These are phyloP conservation scores for Willaertia magna DNA, from an alignment of 208 protist species.

Conservation along the genomic window DNA sequence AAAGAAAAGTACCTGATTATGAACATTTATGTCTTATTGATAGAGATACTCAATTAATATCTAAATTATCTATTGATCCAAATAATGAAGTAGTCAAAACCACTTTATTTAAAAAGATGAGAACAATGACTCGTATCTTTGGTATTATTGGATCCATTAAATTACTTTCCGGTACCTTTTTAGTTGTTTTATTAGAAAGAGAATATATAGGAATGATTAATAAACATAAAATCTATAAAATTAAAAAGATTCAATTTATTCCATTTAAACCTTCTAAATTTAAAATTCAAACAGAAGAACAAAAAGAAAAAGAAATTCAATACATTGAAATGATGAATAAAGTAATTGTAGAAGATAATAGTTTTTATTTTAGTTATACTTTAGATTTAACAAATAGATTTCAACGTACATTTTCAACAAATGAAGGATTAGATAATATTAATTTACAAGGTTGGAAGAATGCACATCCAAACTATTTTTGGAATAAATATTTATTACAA, in stretches of 20 bases:
- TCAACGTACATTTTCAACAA: background rate
- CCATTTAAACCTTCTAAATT: background rate
- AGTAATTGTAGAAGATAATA: background rate
- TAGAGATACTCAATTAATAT: background rate
- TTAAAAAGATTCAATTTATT: constrained; percentile 9
- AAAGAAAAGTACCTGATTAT: background rate
- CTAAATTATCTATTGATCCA: background rate
- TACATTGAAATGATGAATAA: constrained; percentile 10
- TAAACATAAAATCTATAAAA: background rate
- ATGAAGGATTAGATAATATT: background rate
- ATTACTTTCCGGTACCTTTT: background rate
- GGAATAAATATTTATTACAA: background rate
- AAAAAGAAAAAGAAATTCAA: background rate
- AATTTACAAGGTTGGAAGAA: background rate
- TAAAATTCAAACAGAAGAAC: background rate
- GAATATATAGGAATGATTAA: background rate
- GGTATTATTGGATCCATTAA: background rate
- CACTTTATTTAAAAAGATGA: background rate
- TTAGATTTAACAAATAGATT: background rate
- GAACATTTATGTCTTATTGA: background rate
- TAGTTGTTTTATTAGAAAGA: background rate
- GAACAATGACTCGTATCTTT: constrained; percentile 2
- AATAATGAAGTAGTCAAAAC: no score
- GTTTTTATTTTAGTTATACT: background rate
- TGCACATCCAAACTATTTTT: background rate